Evolutionary conservation across 495 filamentous ascomycete species (phyloP).

Genomic region (Penicillium cosmopolitanum): DNA sequence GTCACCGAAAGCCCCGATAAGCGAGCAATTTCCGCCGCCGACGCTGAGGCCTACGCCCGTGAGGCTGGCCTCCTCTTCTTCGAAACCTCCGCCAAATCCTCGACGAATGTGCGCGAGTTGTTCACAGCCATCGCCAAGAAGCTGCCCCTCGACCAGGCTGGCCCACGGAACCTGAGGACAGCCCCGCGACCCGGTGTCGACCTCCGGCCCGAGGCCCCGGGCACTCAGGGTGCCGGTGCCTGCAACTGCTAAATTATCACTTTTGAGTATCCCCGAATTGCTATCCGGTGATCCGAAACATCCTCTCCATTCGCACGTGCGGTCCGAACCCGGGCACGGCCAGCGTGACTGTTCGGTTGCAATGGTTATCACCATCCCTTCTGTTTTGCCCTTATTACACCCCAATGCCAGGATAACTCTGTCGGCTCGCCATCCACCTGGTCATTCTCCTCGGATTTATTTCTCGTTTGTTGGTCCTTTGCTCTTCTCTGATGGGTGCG

Average conservation of each 20-base stretch:
- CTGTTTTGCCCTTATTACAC: conserved; percentile 4
- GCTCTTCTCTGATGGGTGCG: conserved; percentile 15
- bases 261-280: not conserved
- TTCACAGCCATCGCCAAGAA: conserved; percentile 99
- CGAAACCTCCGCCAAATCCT: conserved; percentile 95
- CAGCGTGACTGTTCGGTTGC: conserved; percentile 7
- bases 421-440: conserved; percentile 20
- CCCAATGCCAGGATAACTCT: conserved; percentile 15
- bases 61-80: conserved; percentile 96
- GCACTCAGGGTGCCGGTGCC: conserved; percentile 71
- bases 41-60: conserved; percentile 91
- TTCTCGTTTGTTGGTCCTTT: conserved; percentile 25
- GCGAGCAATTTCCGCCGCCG: conserved; percentile 82
- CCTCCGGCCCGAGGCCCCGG: conserved; percentile 73
- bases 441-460: conserved; percentile 23
- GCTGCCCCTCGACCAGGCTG: conserved; percentile 91
- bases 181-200: conserved; percentile 80
- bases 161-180: conserved; percentile 77
- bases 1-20: conserved; percentile 89
- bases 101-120: conserved; percentile 90
- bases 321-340: conserved; percentile 2
- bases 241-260: conserved; percentile 69
- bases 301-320: conserved; percentile 1
- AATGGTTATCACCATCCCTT: conserved; percentile 8
- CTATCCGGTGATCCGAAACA: not conserved